These are phyloP conservation scores for Chlorella vulgaris DNA, from an alignment of 139 green algal genomes.

Conservation along the genomic window DNA sequence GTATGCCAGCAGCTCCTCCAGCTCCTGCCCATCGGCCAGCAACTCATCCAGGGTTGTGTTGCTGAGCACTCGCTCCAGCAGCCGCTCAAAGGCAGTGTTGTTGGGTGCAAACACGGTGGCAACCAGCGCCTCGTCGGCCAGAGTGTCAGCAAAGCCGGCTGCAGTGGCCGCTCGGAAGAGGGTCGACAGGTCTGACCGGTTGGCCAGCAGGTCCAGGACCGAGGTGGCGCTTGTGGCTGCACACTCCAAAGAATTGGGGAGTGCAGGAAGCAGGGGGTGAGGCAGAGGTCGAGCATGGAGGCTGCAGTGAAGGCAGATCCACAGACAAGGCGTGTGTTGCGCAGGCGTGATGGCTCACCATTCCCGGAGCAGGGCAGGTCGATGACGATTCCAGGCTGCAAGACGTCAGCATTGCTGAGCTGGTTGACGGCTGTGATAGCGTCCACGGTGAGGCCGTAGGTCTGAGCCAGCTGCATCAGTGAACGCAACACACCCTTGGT, in stretches of 20 bases:
- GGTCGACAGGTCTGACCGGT: not conserved
- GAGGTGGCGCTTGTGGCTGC: not conserved
- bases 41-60: not conserved
- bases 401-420: not conserved
- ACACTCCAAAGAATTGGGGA: too few species aligned
- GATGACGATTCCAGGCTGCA: not conserved
- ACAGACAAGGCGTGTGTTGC: too few species aligned
- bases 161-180: not conserved
- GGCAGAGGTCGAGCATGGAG: too few species aligned
- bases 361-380: not conserved
- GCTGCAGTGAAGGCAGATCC: too few species aligned
- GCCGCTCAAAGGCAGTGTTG: constrained; percentile 16
- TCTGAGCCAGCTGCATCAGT: not conserved
- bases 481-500: not conserved
- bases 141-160: not conserved
- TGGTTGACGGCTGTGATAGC: not conserved
- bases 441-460: not conserved
- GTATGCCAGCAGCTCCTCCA: constrained; percentile 16
- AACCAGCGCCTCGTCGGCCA: not conserved
- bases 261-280: too few species aligned
- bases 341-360: too few species aligned
- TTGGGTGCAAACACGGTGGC: constrained; percentile 35
- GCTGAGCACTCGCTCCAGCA: constrained; percentile 19
- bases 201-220: not conserved
- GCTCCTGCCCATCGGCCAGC: not conserved